These are phyloP conservation scores for Amaranthus cruentus DNA, from an alignment of 148 eudicot species.

Conservation along the genomic window DNA sequence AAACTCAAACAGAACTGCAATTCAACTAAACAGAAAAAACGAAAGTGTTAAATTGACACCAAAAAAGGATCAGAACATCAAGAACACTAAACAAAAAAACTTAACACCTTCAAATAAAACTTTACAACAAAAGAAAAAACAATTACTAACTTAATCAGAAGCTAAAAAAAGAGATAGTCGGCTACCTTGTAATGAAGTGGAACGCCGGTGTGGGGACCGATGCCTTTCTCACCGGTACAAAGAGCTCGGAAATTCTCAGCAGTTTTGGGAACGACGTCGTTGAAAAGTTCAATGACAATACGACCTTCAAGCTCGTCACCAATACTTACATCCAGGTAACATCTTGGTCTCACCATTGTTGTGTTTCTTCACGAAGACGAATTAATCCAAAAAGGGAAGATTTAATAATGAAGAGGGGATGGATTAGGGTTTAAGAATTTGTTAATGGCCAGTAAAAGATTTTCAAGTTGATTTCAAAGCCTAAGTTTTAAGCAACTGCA, in stretches of 20 bases:
- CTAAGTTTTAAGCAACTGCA: too few relatives aligned
- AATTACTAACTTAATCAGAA: not conserved
- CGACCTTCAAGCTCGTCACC: slow-evolving; percentile 70
- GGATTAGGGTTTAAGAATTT: too few relatives aligned
- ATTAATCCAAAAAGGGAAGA: too few relatives aligned
- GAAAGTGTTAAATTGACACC: not conserved
- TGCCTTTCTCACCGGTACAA: slow-evolving; percentile 71
- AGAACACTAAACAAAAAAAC: not conserved
- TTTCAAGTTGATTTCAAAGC: too few relatives aligned
- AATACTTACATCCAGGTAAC: slow-evolving; percentile 63
- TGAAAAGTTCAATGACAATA: slow-evolving; percentile 53
- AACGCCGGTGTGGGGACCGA: slow-evolving; percentile 42
- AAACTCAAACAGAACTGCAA: not conserved
- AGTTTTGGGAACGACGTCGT: slow-evolving; percentile 68
- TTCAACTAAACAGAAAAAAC: not conserved
- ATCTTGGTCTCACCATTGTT: slow-evolving; percentile 33
- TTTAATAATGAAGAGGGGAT: too few relatives aligned
- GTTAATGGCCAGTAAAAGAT: too few relatives aligned
- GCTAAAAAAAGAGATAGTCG: not conserved
- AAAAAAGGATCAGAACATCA: not conserved
- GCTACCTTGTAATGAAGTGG: slow-evolving; percentile 68
- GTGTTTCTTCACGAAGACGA: too few relatives aligned
- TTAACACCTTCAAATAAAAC: not conserved
- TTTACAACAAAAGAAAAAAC: not conserved
- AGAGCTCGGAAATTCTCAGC: slow-evolving; percentile 77